Base-by-base conservation (phyloP, 768 basidiomycete species). In the Hemileccinum rubropunctum region DNA sequence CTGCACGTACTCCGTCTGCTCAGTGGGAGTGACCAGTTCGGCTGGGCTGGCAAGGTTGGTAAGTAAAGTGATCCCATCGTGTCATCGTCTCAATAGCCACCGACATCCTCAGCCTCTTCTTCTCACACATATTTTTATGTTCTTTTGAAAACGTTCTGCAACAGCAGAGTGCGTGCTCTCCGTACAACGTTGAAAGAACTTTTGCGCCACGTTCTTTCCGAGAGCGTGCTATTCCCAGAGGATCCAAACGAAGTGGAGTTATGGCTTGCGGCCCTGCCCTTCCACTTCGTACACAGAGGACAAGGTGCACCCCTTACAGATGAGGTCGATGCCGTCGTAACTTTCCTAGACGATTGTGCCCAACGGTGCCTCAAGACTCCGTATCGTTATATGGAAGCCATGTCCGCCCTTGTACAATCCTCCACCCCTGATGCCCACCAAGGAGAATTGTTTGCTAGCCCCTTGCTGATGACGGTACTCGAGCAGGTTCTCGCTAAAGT, bases 281-380 rank as follows among this genome's bases (percentile, higher is more conserved):
- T 63, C 4, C 48, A 63, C 43, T 42, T 45, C 13, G 71, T 66
- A 7, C 66, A 62, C 27, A 73, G 76, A 12, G 58, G 58, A 13
- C 57, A 58, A 18, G 58, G 67, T 4, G 68, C 76, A 0, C 62
- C 72, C 6, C 70, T 86, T 18, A 73, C 71, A 2, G 80, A 80
- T 39, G 88, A 87, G 68, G 71, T 72, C 11, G 75, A 76, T 6
- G 73, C 74, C 37, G 79, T 85, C 23, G 70, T 87, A 15, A 50
- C 67, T 0, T 93, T 97, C 70, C 58, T 97, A 11, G 95, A 98
- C 55, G 91, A 94, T 44, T 95, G 92, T 60, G 75, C 88, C 3
- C 84, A 87, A 50, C 77, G 90, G 15, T 93, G 86, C 57, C 62
- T 86, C 54, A 91, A 88, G 66, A 87, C 86, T 2, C 90, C 92